Conservation (phyloP, 805 yeast genomes). For the Grigorovia humatica region DNA sequence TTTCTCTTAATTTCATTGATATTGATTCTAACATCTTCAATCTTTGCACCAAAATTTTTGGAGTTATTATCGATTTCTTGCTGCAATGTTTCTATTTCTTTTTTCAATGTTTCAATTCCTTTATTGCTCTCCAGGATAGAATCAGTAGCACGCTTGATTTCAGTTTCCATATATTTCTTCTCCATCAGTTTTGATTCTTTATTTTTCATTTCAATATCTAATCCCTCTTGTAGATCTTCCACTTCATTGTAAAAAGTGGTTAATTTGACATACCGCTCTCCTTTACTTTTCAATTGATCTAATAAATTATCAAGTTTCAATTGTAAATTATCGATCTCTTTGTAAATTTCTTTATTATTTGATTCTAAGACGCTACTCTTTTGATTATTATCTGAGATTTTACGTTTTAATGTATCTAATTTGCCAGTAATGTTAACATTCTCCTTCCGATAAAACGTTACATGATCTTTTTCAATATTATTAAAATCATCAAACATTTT, state of each 20-base stretch:
- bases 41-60: constrained; percentile 2
- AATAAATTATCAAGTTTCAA: constrained; percentile 3
- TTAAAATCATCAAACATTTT: constrained; percentile 35
- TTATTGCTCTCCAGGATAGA: constrained; percentile 38
- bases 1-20: constrained; percentile 6
- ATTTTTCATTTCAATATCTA: constrained; percentile 35
- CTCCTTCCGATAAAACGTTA: constrained; percentile 35
- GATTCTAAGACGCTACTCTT: constrained; percentile 26
- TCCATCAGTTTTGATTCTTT: constrained; percentile 45
- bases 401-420: constrained; percentile 30
- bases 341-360: constrained; percentile 18
- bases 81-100: constrained; percentile 10
- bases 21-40: constrained; percentile 3
- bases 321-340: constrained; percentile 21
- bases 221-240: constrained; percentile 37
- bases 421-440: constrained; percentile 38
- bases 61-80: constrained; percentile 9
- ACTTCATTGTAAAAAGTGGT: constrained; percentile 18
- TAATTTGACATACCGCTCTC: constrained; percentile 7
- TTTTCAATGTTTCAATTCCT: constrained; percentile 17
- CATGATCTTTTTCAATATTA: constrained; percentile 33
- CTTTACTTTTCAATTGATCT: neutral
- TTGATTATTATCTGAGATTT: constrained; percentile 14
- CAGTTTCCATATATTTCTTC: constrained; percentile 50
- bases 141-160: constrained; percentile 41